A percentile compares a stretch with the other conserved stretches of the same genome.
phyloP scores from a whole-genome alignment of 2,329 filamentous ascomycete species.

The Drechslerella dactyloides region DNA sequence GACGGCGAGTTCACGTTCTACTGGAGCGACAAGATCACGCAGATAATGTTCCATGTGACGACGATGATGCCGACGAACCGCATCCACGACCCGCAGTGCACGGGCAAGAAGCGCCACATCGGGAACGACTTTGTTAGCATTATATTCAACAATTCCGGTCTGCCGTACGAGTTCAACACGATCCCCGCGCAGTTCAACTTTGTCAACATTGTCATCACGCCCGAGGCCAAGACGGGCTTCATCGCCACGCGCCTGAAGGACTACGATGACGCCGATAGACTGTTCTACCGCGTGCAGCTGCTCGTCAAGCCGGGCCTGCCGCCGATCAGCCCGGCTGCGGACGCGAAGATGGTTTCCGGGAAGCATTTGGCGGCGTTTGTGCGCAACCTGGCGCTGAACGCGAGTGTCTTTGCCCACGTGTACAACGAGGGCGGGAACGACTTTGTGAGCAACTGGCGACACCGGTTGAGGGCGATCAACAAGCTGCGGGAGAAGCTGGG shows the following conservation, averaged over 20 bases:
- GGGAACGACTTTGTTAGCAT: conserved; percentile 99
- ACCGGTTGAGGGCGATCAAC: conserved; percentile 82
- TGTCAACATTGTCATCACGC: conserved; percentile 94
- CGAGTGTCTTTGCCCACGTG: conserved; percentile 92
- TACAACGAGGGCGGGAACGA: conserved; percentile 57
- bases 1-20: conserved; percentile 90
- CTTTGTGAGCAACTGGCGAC: conserved; percentile 72
- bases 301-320: conserved; percentile 89
- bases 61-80: conserved; percentile 96
- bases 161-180: conserved; percentile 84
- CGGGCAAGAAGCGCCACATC: conserved; percentile 90
- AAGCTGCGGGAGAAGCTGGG: conserved; percentile 73
- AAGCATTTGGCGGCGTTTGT: conserved; percentile 84
- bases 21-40: conserved; percentile 93
- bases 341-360: conserved; percentile 85
- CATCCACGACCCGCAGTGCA: conserved; percentile 75
- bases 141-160: conserved; percentile 95
- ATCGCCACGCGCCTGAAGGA: conserved; percentile 67
- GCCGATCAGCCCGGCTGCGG: conserved; percentile 85
- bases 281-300: conserved; percentile 87
- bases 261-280: conserved; percentile 57
- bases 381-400: conserved; percentile 86
- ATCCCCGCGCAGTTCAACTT: conserved; percentile 96
- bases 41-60: conserved; percentile 92
- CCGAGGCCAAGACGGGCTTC: conserved; percentile 79